Percentiles rank a stretch among this genome's conserved stretches.
These are phyloP conservation scores for Monosporascus sp. DNA, from an alignment of 2,329 filamentous ascomycete species.

Conservation along the genomic window DNA sequence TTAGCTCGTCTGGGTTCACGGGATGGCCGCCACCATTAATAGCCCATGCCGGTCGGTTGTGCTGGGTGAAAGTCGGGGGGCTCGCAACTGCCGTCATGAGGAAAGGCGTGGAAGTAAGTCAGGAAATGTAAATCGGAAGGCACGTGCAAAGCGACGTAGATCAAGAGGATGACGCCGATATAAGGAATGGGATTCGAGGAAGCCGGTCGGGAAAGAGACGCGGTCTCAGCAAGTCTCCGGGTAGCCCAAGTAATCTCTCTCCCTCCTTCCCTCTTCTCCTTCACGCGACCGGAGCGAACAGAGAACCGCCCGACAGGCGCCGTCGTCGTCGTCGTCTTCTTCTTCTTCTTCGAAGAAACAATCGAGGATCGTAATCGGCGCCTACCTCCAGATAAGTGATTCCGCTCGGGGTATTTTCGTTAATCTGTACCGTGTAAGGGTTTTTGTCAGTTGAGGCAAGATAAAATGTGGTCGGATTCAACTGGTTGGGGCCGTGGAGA, in stretches of 20 bases:
- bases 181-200: background rate
- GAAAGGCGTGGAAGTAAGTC: conserved; percentile 20
- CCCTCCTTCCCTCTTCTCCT: background rate
- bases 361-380: background rate
- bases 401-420: background rate
- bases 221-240: background rate
- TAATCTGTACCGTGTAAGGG: background rate
- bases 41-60: conserved; percentile 62
- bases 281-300: background rate
- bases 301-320: background rate
- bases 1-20: conserved; percentile 79
- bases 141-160: no score
- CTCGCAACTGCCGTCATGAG: conserved; percentile 66
- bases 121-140: no score
- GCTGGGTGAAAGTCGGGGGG: conserved; percentile 58
- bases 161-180: no score
- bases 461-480: background rate
- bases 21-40: conserved; percentile 50
- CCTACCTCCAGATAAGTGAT: background rate
- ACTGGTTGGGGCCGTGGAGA: background rate
- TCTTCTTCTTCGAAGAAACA: background rate
- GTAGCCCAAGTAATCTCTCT: background rate
- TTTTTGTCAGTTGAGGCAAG: background rate
- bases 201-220: background rate
- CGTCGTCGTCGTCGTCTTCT: no score